A percentile compares a stretch with the other conserved stretches of the same genome.
phyloP scores from a whole-genome alignment of 495 filamentous ascomycete species.

The Daldinia bambusicola region DNA sequence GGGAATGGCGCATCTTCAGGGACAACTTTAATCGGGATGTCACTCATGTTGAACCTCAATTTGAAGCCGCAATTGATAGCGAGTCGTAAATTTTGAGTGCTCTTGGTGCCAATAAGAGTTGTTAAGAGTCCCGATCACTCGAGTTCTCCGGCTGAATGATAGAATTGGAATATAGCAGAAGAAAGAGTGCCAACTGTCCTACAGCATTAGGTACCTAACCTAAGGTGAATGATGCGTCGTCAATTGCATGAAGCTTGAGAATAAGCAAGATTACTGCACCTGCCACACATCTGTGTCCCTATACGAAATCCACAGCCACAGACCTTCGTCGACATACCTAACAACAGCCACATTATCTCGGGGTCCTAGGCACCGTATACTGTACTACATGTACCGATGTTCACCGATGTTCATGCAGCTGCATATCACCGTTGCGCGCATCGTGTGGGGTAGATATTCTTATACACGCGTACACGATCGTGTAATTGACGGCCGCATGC shows the following conservation, averaged over 20 bases:
- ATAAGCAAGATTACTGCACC: slow-evolving; percentile 3
- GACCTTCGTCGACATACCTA: not conserved
- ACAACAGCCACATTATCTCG: not conserved
- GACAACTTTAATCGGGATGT: slow-evolving; percentile 13
- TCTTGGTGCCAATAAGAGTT: not conserved
- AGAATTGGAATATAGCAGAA: not conserved
- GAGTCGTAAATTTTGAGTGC: not conserved
- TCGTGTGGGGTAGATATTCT: not conserved
- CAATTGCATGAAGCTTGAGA: not conserved
- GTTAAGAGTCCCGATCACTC: not conserved
- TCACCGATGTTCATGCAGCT: not conserved
- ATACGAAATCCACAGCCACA: not conserved
- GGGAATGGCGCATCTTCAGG: slow-evolving; percentile 63
- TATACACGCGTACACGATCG: not conserved
- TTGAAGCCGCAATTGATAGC: not conserved
- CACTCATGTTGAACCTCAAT: slow-evolving; percentile 29
- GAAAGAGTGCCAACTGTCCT: not conserved
- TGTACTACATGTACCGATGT: too few species aligned
- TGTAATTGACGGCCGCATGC: not conserved
- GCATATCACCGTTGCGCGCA: slow-evolving; percentile 4
- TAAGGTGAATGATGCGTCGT: not conserved
- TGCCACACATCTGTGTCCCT: not conserved
- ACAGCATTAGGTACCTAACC: too few species aligned
- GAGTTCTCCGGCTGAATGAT: not conserved
- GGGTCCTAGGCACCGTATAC: slow-evolving; percentile 1